phyloP scores from a whole-genome alignment of 768 basidiomycete species.

The Termitomyces sp. region DNA sequence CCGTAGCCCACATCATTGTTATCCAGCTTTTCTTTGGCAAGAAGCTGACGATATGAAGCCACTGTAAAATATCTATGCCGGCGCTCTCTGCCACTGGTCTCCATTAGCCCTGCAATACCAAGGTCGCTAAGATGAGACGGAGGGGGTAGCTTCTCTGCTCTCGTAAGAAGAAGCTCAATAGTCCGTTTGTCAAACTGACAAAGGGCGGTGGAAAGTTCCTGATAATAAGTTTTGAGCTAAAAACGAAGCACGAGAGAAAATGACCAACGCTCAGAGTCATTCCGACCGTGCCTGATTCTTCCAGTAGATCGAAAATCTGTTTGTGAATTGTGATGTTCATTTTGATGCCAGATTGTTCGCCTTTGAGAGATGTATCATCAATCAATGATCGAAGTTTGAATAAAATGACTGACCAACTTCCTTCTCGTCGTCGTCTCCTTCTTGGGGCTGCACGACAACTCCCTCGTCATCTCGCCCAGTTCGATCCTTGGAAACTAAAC shows the following conservation, averaged over 20 bases:
- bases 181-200: conserved; percentile 76
- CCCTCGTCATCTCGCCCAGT: conserved; percentile 28
- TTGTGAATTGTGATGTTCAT: conserved; percentile 67
- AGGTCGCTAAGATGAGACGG: conserved; percentile 73
- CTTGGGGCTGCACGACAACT: conserved; percentile 33
- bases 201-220: conserved; percentile 63
- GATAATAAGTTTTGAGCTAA: neutral
- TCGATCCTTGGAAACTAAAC: conserved; percentile 47
- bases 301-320: conserved; percentile 72
- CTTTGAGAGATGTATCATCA: conserved; percentile 16
- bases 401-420: conserved; percentile 23
- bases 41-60: conserved; percentile 57
- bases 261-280: conserved; percentile 63
- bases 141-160: conserved; percentile 57
- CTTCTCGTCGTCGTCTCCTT: conserved; percentile 34
- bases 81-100: conserved; percentile 81
- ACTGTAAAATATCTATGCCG: conserved; percentile 81
- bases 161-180: conserved; percentile 72
- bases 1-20: conserved; percentile 36
- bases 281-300: conserved; percentile 61
- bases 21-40: conserved; percentile 62
- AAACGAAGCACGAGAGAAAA: neutral
- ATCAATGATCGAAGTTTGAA: too few relatives aligned
- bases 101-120: conserved; percentile 66
- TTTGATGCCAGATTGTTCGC: conserved; percentile 38